Evolutionary conservation across 1,284 basidiomycete genomes (phyloP), one percentile per base, ranked within the genome.

Genomic region (Puccinia polysora): DNA sequence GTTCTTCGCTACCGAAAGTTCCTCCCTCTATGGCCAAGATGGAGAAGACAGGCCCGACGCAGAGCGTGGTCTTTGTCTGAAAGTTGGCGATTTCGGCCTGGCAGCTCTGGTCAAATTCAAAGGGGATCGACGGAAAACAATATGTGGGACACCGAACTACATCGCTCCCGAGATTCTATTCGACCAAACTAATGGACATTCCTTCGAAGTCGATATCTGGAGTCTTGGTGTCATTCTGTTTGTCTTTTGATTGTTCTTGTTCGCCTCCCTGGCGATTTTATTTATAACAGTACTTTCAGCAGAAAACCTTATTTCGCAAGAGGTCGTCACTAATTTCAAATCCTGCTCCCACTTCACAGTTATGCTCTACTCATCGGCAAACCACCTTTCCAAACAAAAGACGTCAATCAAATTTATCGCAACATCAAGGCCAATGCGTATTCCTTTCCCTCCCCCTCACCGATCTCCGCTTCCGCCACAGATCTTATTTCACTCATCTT

Each of bases 151-250:
- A 0, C 96, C 95, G 1, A 97, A 98, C 80, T 97, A 98, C 80
- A 97, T 98, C 76, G 96, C 96, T 0, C 96, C 95, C 0, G 95
- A 98, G 80, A 93, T 98, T 38, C 82, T 98, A 74, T 97, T 97
- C 80, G 93, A 97, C 80, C 91, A 89, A 52, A 90, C 88, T 30
- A 94, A 93, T 76, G 93, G 95, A 0, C 95, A 98, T 81, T 93
- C 90, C 79, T 98, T 97, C 78, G 95, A 97, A 81, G 95, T 97
- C 40, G 95, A 98, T 79, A 89, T 94, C 8, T 98, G 95, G 96
- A 92, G 90, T 5, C 89, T 96, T 64, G 96, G 95, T 12, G 95
- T 98, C 64, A 97, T 98, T 74, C 82, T 97, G 76, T 84, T 73
- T 76, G 82, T 75, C 28, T 25, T 30, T 12, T n/a, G 18, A n/a